These are phyloP conservation scores for Tolypocladium amazonense DNA, from an alignment of 2,329 filamentous ascomycete species.

Conservation along the genomic window DNA sequence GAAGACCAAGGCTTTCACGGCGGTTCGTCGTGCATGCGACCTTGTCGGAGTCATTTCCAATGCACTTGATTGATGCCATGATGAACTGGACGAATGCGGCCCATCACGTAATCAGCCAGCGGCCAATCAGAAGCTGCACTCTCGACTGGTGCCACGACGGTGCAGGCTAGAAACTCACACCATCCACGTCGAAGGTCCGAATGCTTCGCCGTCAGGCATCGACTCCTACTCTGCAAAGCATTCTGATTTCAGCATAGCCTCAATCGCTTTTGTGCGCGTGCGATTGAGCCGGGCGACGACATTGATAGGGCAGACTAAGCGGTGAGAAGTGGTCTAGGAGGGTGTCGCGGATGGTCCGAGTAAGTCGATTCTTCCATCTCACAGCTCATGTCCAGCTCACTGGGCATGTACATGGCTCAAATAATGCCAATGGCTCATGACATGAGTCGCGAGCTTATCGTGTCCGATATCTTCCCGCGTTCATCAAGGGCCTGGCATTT, in stretches of 20 bases:
- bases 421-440: not conserved
- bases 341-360: not conserved
- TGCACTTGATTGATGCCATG: not conserved
- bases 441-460: not conserved
- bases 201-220: constrained; percentile 1
- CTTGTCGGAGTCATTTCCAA: not conserved
- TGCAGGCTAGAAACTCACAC: not conserved
- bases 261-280: not conserved
- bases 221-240: not conserved
- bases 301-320: not conserved
- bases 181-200: not conserved
- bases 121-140: constrained; percentile 4
- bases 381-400: not conserved
- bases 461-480: not conserved
- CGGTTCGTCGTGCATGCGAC: not conserved
- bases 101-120: constrained; percentile 5
- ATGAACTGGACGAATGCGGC: not conserved
- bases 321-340: not conserved
- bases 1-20: not conserved
- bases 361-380: not conserved
- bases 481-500: not conserved
- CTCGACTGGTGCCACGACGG: not conserved
- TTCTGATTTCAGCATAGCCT: not conserved
- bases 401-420: not conserved
- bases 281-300: not conserved